Percentiles rank a stretch among this genome's conserved stretches.
These are phyloP conservation scores for Plectosphaerella sp. DNA, from an alignment of 2,329 filamentous ascomycete genomes.

Conservation along the genomic window DNA sequence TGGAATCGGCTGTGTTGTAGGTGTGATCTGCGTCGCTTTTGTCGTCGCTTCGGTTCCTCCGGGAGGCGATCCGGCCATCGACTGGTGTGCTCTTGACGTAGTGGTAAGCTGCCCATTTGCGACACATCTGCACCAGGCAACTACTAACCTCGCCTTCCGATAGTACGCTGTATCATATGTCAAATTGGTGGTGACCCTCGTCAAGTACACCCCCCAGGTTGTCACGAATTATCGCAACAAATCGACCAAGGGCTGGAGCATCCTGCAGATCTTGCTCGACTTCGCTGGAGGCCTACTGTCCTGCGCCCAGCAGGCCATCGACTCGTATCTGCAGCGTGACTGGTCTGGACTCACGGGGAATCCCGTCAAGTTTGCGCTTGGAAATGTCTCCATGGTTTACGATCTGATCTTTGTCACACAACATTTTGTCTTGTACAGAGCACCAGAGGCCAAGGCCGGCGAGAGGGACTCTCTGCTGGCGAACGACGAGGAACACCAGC, in stretches of 20 bases:
- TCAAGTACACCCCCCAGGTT: constrained; percentile 91
- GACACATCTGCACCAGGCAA: no score
- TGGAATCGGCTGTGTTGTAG: constrained; percentile 62
- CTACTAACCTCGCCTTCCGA: no score
- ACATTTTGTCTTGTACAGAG: constrained; percentile 75
- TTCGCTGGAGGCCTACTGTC: constrained; percentile 77
- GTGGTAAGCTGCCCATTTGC: constrained; percentile 19
- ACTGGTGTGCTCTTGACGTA: constrained; percentile 61
- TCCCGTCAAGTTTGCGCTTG: constrained; percentile 82
- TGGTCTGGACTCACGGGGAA: constrained; percentile 92
- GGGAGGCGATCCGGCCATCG: constrained; percentile 31
- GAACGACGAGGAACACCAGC: constrained; percentile 12
- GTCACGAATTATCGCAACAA: constrained; percentile 78
- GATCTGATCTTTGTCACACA: constrained; percentile 83
- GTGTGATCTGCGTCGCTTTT: constrained; percentile 47
- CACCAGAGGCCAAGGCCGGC: constrained; percentile 10
- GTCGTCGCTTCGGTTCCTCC: constrained; percentile 35
- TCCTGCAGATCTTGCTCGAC: constrained; percentile 79
- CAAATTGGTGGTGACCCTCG: constrained; percentile 80
- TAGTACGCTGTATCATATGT: constrained; percentile 71
- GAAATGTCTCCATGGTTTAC: constrained; percentile 81
- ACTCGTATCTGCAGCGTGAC: constrained; percentile 78
- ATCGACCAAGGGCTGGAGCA: constrained; percentile 86
- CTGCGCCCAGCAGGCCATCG: constrained; percentile 75
- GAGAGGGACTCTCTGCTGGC: constrained; percentile 11